phyloP scores from a whole-genome alignment of 2,329 filamentous ascomycete genomes.

The Phyllosticta ampelicida region DNA sequence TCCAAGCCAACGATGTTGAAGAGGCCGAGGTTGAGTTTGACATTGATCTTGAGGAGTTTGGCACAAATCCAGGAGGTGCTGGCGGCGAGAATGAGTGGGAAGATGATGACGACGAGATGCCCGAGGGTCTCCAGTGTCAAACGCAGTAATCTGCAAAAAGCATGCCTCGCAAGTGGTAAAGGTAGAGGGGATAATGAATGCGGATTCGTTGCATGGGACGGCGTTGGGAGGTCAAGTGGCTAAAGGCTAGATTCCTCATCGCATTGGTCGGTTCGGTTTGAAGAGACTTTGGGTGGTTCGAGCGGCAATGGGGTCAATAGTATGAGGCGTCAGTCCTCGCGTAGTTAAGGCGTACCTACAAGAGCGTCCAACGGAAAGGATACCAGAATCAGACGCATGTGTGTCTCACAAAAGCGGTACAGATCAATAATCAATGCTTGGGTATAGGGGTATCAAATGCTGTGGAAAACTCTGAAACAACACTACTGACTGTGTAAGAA shows the following conservation, averaged over 20 bases:
- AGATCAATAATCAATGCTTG: not conserved
- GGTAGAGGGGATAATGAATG: not conserved
- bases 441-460: not conserved
- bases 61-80: conserved; percentile 58
- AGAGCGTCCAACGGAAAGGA: not conserved
- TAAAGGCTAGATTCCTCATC: not conserved
- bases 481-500: no score
- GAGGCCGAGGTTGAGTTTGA: conserved; percentile 82
- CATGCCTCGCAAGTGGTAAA: not conserved
- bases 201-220: not conserved
- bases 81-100: conserved; percentile 57
- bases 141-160: conserved; percentile 45
- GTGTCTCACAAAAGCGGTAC: no score
- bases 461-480: no score
- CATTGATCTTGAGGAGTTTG: conserved; percentile 75
- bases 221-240: conserved; percentile 6
- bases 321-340: not conserved
- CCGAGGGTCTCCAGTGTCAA: conserved; percentile 57
- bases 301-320: not conserved
- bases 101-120: conserved; percentile 57
- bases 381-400: not conserved
- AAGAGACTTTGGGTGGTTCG: not conserved
- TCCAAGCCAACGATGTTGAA: conserved; percentile 60
- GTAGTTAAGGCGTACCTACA: not conserved
- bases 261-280: not conserved